Conservation (phyloP, 2,329 filamentous ascomycete species). For the Pestalotiopsis sp. region DNA sequence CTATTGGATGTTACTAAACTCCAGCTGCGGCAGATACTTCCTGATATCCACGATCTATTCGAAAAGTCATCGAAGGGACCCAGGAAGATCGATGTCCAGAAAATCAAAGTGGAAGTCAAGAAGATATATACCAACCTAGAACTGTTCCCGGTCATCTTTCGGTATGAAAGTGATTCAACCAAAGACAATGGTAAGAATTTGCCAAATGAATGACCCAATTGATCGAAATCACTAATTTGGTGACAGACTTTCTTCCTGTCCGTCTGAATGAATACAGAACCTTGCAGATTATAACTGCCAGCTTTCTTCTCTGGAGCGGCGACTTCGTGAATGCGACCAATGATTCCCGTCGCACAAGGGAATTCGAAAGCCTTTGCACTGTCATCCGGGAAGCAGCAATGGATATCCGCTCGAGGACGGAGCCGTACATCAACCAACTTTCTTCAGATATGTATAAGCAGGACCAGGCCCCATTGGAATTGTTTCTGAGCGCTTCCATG, state of each 20-base stretch:
- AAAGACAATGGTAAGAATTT: background rate
- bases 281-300: background rate
- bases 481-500: background rate
- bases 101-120: background rate
- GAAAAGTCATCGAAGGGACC: no score
- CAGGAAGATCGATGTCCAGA: background rate
- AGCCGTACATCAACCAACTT: no score
- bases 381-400: background rate
- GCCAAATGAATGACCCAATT: no score
- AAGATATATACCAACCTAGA: background rate
- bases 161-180: fast-evolving
- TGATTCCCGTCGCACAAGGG: background rate
- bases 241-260: background rate
- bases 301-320: background rate
- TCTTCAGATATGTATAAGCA: background rate
- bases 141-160: background rate
- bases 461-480: background rate
- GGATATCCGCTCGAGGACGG: background rate
- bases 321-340: background rate
- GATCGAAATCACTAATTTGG: no score
- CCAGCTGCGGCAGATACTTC: background rate
- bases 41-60: background rate
- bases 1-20: background rate
- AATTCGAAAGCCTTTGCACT: background rate
- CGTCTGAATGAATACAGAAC: background rate